A percentile compares a stretch with the other conserved stretches of the same genome.
phyloP scores from a whole-genome alignment of 116 monocot species.

The Cymodocea nodosa region DNA sequence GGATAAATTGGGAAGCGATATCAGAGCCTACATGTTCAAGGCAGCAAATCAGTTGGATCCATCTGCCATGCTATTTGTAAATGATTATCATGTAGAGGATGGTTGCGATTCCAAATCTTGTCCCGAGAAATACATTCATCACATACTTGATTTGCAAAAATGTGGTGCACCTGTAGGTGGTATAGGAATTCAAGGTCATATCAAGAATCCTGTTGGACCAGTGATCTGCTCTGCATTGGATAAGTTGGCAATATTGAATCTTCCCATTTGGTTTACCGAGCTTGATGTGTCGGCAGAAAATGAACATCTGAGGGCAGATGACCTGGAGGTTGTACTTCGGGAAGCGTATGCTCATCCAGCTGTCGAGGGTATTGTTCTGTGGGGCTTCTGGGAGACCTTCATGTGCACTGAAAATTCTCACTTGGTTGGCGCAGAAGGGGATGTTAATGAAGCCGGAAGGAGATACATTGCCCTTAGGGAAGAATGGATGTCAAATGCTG shows the following conservation, averaged over 20 bases:
- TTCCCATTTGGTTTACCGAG: constrained; percentile 89
- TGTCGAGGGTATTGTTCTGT: constrained; percentile 66
- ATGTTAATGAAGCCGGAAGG: constrained; percentile 67
- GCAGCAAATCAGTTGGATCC: constrained; percentile 53
- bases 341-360: constrained; percentile 75
- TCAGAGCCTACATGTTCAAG: constrained; percentile 63
- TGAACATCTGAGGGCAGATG: constrained; percentile 66
- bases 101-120: constrained; percentile 60
- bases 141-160: constrained; percentile 64
- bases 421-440: constrained; percentile 63
- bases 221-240: constrained; percentile 61
- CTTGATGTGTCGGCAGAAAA: constrained; percentile 51
- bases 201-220: constrained; percentile 54
- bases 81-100: constrained; percentile 84
- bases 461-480: constrained; percentile 52
- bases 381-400: constrained; percentile 81
- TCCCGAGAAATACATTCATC: constrained; percentile 60
- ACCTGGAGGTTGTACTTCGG: constrained; percentile 65
- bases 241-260: constrained; percentile 48
- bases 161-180: constrained; percentile 53
- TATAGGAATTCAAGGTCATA: constrained; percentile 71
- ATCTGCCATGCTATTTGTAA: constrained; percentile 63
- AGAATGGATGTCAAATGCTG: constrained; percentile 53
- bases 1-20: constrained; percentile 53
- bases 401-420: constrained; percentile 54